phyloP scores from a whole-genome alignment of 805 yeast species.

The Candida ipomoeae region DNA sequence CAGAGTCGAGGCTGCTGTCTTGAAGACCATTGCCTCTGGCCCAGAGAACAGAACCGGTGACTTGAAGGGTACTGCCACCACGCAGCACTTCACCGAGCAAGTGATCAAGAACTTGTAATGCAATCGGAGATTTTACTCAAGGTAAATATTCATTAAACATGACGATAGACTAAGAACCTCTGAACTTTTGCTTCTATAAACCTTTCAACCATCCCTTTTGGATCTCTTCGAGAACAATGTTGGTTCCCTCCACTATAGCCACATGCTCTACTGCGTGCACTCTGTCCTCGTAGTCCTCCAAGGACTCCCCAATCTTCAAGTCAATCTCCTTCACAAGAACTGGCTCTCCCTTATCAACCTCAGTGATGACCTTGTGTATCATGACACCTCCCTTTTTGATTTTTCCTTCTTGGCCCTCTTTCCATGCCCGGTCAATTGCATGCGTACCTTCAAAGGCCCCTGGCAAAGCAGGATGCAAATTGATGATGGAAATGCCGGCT shows the following conservation, averaged over 20 bases:
- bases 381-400: slow-evolving; percentile 81
- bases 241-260: slow-evolving; percentile 92
- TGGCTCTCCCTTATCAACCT: slow-evolving; percentile 93
- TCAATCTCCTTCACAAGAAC: slow-evolving; percentile 75
- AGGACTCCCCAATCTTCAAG: slow-evolving; percentile 64
- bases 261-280: slow-evolving; percentile 82
- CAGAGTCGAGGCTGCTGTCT: slow-evolving; percentile 83
- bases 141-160: slow-evolving; percentile 12
- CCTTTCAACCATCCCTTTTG: slow-evolving; percentile 4
- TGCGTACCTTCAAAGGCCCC: slow-evolving; percentile 96
- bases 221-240: slow-evolving; percentile 48
- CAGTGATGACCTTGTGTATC: slow-evolving; percentile 96
- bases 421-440: slow-evolving; percentile 95
- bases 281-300: slow-evolving; percentile 75
- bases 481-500: slow-evolving; percentile 72
- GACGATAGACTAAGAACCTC: slow-evolving; percentile 4
- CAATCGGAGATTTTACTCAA: slow-evolving; percentile 1
- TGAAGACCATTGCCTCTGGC: slow-evolving; percentile 89
- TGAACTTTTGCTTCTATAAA: neutral
- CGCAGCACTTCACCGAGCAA: slow-evolving; percentile 85
- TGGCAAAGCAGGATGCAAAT: slow-evolving; percentile 95
- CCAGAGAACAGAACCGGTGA: slow-evolving; percentile 95
- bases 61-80: slow-evolving; percentile 87
- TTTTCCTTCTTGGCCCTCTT: slow-evolving; percentile 85
- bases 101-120: slow-evolving; percentile 71